These are phyloP conservation scores for Vaccinium corymbosum DNA, from an alignment of 148 eudicot species.

Conservation along the genomic window DNA sequence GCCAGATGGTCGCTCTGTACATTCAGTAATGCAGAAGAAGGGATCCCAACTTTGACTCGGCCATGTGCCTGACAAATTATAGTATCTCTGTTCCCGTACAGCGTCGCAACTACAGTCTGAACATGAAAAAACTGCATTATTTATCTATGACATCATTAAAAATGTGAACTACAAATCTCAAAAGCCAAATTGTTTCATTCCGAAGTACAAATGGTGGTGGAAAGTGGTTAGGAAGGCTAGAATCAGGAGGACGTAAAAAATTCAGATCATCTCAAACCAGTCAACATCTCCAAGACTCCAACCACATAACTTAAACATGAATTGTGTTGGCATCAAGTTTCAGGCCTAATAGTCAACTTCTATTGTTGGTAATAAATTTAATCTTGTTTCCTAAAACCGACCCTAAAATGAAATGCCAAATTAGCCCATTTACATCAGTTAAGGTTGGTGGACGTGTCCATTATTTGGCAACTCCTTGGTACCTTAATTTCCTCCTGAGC, in stretches of 20 bases:
- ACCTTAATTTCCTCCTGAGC: not conserved
- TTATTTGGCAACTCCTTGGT: constrained; percentile 5
- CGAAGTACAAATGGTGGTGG: not conserved
- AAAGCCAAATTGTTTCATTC: constrained; percentile 3
- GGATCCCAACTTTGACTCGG: constrained; percentile 64
- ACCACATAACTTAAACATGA: not conserved
- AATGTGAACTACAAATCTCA: not conserved
- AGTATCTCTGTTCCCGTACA: constrained; percentile 51
- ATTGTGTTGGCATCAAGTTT: not conserved
- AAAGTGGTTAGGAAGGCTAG: not conserved
- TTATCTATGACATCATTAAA: not conserved
- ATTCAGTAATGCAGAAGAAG: constrained; percentile 58
- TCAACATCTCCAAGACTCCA: not conserved
- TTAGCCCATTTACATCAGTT: not conserved
- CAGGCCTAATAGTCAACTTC: not conserved
- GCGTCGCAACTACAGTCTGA: constrained; percentile 55
- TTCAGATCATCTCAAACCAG: not conserved
- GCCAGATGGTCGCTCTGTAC: constrained; percentile 76
- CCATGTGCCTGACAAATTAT: constrained; percentile 60
- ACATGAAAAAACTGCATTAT: constrained; percentile 4
- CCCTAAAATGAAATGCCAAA: not conserved
- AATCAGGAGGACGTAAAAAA: not conserved
- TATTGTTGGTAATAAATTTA: not conserved
- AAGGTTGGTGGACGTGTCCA: not conserved
- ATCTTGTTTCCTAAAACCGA: not conserved